Conservation (phyloP, 176 grass and related monocot species). For the Canna indica region DNA sequence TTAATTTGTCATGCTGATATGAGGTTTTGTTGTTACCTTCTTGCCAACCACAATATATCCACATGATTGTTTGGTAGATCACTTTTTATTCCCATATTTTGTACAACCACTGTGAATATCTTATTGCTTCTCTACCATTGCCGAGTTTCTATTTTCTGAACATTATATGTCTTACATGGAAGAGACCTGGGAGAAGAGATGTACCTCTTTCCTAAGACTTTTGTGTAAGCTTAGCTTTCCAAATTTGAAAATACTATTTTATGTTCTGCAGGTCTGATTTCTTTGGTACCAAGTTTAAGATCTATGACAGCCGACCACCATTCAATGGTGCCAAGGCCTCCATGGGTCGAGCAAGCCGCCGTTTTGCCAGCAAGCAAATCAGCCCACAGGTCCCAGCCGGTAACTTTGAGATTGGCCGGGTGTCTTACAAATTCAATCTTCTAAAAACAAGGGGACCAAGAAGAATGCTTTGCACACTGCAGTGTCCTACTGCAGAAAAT, state of each 20-base stretch:
- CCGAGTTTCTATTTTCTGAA: neutral
- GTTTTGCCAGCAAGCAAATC: slow-evolving; percentile 19
- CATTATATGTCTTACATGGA: neutral
- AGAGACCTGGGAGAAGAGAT: neutral
- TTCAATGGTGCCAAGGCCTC: slow-evolving; percentile 9
- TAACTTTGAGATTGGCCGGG: slow-evolving; percentile 6
- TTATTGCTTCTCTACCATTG: neutral
- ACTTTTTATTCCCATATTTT: neutral
- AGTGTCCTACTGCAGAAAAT: neutral
- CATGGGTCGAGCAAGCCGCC: slow-evolving; percentile 2
- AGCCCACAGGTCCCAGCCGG: slow-evolving; percentile 13
- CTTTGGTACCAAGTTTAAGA: slow-evolving; percentile 8
- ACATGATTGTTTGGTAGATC: neutral
- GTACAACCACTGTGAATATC: neutral
- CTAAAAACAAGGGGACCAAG: slow-evolving; percentile 16
- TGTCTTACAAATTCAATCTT: slow-evolving; percentile 22
- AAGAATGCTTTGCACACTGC: slow-evolving; percentile 12
- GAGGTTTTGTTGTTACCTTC: neutral
- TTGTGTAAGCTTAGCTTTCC: neutral
- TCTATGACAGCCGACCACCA: slow-evolving; percentile 17
- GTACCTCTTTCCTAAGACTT: neutral
- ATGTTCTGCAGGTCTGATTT: slow-evolving; percentile 11
- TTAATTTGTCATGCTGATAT: neutral
- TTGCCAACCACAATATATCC: neutral
- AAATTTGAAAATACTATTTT: neutral